Conservation (phyloP, 768 basidiomycete genomes). For the Epithele typhae region DNA sequence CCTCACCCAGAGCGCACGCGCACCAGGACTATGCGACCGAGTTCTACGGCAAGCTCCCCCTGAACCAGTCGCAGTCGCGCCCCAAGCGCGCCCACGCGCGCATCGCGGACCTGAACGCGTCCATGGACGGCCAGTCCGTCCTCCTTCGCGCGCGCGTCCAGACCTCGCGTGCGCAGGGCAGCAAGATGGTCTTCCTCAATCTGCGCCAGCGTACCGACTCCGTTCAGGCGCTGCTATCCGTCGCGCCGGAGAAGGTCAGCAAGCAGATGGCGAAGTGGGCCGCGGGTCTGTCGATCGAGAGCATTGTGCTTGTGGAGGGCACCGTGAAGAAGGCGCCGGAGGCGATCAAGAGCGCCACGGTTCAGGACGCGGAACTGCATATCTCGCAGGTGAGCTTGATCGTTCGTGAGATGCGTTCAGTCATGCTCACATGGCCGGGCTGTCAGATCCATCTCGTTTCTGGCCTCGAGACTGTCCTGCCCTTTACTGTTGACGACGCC, state of each 20-base stretch:
- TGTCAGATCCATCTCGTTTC: slow-evolving; percentile 56
- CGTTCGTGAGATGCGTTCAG: neutral
- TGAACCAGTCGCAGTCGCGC: slow-evolving; percentile 89
- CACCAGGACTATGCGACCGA: slow-evolving; percentile 70
- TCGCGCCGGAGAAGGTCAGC: slow-evolving; percentile 72
- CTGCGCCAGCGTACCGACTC: slow-evolving; percentile 85
- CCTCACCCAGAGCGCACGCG: neutral
- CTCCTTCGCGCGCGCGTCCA: slow-evolving; percentile 88
- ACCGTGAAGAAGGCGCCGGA: slow-evolving; percentile 72
- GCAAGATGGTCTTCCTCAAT: slow-evolving; percentile 93
- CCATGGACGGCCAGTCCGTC: slow-evolving; percentile 68
- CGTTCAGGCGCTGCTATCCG: slow-evolving; percentile 79
- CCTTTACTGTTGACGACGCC: slow-evolving; percentile 93
- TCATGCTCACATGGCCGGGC: neutral
- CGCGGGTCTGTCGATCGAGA: slow-evolving; percentile 72
- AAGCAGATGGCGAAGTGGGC: slow-evolving; percentile 99
- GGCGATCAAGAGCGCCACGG: slow-evolving; percentile 86
- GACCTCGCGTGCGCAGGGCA: slow-evolving; percentile 87
- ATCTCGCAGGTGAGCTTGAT: slow-evolving; percentile 63
- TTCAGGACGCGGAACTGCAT: slow-evolving; percentile 84
- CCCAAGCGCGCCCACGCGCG: slow-evolving; percentile 54
- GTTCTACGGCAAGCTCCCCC: slow-evolving; percentile 83
- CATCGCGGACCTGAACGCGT: slow-evolving; percentile 58
- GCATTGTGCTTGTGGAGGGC: slow-evolving; percentile 89
- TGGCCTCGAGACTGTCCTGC: slow-evolving; percentile 72